Base-by-base conservation (phyloP, 257 asterid genomes). In the Penstemon davidsonii region DNA sequence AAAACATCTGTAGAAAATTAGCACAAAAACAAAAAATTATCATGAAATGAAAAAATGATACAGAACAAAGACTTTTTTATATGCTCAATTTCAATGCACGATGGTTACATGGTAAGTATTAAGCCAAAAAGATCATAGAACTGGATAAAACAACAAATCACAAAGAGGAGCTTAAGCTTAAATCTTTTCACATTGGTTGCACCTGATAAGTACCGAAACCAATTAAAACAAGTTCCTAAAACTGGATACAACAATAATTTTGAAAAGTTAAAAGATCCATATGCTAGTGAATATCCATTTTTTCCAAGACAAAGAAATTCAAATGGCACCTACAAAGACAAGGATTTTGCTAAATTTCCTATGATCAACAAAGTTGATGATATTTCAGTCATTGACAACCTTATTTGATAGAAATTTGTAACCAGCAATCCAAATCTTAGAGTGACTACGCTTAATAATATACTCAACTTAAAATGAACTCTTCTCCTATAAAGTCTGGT, bases 1-100 rank as follows among this genome's bases (percentile, higher is more conserved):
- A 71, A 91, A 88, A 60, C 76, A 78, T 83, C 97, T 91, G 83
- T 42, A 76, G 8, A 63, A 49, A 54, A 72, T 58, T 62, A 61
- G 68, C 42, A 73, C 40, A 78, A 53, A 63, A 60, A 40, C 55
- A 70, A 55, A 37, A 45, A 65, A 8, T 52, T 15, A 56, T 62
- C 60, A 76, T 58, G 19, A 53, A 46, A 42, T 37, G 68, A 61
- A 74, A 45, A 61, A 4, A 64, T 39, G 52, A 65, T 8, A 10
- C 33, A 41, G 66, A n/a, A 66, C 3, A 65, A 6, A 33, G 44
- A 43, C 13, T 38, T 44, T 39, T 8, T 19, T 44, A 60, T 52
- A 69, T 37, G 63, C 62, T 50, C 36, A 41, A 58, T 18, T 51
- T 19, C 9, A 3, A 38, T 25, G 1, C 61, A 55, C 8, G 10